phyloP scores from a whole-genome alignment of 176 grass and related monocot genomes.

The Alloteropsis semialata region DNA sequence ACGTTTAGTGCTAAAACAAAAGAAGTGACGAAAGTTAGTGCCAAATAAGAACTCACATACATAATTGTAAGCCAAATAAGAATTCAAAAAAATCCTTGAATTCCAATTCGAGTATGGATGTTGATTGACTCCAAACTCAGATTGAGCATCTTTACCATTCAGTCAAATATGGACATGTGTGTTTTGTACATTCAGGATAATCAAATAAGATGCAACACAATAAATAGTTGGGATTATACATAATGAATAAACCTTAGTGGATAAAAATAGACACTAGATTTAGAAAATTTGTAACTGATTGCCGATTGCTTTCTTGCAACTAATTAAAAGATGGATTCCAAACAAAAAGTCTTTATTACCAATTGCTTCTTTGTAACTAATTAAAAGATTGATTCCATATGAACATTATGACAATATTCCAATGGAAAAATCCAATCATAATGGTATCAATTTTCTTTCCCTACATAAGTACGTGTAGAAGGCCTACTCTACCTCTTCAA shows the following conservation, averaged over 20 bases:
- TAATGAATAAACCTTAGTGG: neutral
- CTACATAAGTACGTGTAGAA: neutral
- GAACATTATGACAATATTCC: neutral
- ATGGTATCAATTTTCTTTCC: neutral
- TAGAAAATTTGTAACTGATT: neutral
- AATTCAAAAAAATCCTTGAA: neutral
- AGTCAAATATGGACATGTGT: neutral
- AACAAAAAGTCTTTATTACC: too few relatives aligned
- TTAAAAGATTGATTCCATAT: too few relatives aligned
- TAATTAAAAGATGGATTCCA: too few relatives aligned
- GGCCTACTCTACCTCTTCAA: neutral
- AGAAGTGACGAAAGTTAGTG: neutral
- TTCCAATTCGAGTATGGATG: neutral
- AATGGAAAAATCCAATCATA: neutral
- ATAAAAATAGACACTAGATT: neutral
- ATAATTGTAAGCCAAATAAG: neutral
- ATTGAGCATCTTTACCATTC: neutral
- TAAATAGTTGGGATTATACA: neutral
- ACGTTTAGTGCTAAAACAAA: neutral
- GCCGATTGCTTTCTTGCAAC: too few relatives aligned
- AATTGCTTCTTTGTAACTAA: too few relatives aligned
- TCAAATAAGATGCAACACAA: neutral
- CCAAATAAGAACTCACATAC: too few relatives aligned
- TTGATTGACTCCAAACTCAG: neutral
- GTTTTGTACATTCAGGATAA: neutral